These are phyloP conservation scores for Murraya paniculata DNA, from an alignment of 345 rosid species.

Conservation along the genomic window DNA sequence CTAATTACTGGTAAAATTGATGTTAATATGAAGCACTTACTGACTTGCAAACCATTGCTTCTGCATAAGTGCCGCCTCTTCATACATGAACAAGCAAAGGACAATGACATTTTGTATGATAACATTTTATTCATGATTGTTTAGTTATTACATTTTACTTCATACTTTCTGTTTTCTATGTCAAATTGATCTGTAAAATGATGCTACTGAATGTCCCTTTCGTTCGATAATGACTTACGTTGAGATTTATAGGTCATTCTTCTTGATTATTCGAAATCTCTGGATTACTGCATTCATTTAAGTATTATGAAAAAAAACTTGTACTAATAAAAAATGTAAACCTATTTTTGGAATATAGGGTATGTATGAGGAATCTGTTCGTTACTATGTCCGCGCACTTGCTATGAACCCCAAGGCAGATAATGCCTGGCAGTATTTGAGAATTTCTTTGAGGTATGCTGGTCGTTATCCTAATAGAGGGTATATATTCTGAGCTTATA, in stretches of 20 bases:
- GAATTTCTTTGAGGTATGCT: constrained; percentile 84
- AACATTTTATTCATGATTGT: neutral
- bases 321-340: constrained; percentile 4
- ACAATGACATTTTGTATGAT: neutral
- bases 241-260: neutral
- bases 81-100: neutral
- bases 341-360: constrained; percentile 47
- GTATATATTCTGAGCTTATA: neutral
- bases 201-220: neutral
- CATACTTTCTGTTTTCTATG: neutral
- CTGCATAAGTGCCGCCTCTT: neutral
- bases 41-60: neutral
- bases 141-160: neutral
- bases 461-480: neutral
- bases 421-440: constrained; percentile 97
- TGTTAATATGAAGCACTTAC: neutral
- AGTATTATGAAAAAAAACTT: no score
- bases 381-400: constrained; percentile 94
- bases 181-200: neutral
- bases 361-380: constrained; percentile 84
- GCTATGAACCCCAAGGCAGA: constrained; percentile 99
- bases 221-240: neutral
- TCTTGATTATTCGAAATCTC: neutral
- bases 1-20: neutral
- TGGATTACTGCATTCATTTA: neutral